phyloP scores from a whole-genome alignment of 129 eudicot species.

The Escallonia rubra region DNA sequence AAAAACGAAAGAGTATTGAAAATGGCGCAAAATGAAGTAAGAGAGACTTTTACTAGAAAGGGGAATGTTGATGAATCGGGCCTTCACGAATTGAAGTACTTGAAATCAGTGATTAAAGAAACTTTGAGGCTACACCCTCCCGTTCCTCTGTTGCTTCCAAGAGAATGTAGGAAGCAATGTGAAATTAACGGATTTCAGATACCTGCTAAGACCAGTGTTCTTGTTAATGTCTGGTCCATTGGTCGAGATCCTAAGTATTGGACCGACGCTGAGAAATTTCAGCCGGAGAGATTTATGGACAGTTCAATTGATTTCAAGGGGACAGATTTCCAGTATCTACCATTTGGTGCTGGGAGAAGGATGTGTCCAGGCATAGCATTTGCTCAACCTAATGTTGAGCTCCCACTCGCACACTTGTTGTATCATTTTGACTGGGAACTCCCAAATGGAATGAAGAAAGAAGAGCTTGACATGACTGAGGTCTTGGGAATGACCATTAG shows the following conservation, averaged over 20 bases:
- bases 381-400: neutral
- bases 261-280: neutral
- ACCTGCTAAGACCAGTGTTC: neutral
- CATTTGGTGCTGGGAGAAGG: neutral
- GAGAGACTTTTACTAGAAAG: neutral
- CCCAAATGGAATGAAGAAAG: neutral
- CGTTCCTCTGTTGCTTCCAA: neutral
- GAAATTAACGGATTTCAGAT: neutral
- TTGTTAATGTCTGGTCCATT: neutral
- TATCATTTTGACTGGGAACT: neutral
- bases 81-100: neutral
- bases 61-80: neutral
- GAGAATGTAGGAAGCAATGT: neutral
- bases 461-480: neutral
- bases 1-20: neutral
- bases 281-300: neutral
- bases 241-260: neutral
- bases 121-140: neutral
- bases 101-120: too few relatives aligned
- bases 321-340: neutral
- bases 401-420: neutral
- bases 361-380: neutral
- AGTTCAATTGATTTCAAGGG: neutral
- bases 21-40: constrained; percentile 7
- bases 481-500: neutral